Evolutionary conservation across 495 filamentous ascomycete genomes (phyloP), one percentile per base, ranked within the genome.

Genomic region (Rhizodiscina lignyota): DNA sequence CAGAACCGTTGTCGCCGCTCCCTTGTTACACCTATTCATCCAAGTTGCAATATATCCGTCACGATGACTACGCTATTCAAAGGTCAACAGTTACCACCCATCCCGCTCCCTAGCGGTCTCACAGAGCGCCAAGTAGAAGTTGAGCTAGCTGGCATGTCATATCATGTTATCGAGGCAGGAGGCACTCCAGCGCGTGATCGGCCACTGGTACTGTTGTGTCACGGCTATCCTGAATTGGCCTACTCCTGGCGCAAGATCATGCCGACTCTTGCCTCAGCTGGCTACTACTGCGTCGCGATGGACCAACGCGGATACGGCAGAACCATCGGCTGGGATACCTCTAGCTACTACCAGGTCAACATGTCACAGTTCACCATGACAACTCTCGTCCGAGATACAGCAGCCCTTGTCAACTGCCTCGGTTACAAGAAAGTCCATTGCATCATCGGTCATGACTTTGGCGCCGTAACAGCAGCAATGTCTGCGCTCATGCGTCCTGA

Each of bases 251-350:
- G 74, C 36, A 68, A 72, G 30, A 51, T 77, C 10, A 60, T 79
- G 38, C 65, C 68, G 13, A 34, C 51, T 2, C 51, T 82, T 17
- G 68, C 74, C 6, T 49, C 41, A 3, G 56, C 64, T 2, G 70
- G 70, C 21, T 79, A 70, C 51, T 60, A 73, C 50, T 71, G 71
- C 36, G 66, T 79, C 4, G 74, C 75, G 2, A 64, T 68, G 28
- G 76, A 82, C 51, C 72, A 78, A 42, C 66, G 76, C 26, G 75
- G 75, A 16, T 82, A 78, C 44, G 76, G 76, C 12, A 64, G 72
- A 29, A 79, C 74, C 0, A 67, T 58, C 0, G 70, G 70, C 29
- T 77, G 73, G 72, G 64, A 74, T 42, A 59, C 48, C 0, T 50
- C 58, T 5, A 35, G 48, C 4, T 77, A 59, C 43, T 49, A 59